Conservation (phyloP, 176 grass and related monocot species). For the Carex parvula region DNA sequence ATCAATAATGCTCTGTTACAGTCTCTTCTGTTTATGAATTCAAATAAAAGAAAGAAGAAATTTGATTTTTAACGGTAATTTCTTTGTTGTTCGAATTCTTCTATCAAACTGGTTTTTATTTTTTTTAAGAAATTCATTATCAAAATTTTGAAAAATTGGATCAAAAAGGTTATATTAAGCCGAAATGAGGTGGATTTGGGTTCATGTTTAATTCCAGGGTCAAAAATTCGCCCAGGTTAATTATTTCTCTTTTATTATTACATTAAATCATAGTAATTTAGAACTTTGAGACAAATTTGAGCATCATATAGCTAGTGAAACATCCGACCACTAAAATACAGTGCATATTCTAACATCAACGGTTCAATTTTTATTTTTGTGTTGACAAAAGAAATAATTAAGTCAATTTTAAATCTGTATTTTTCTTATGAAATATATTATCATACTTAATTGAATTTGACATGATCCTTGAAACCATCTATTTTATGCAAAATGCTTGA, state of each 20-base stretch:
- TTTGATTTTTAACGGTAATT: neutral
- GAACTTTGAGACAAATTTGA: neutral
- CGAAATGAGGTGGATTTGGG: too few relatives aligned
- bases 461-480: too few relatives aligned
- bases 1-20: neutral
- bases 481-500: too few relatives aligned
- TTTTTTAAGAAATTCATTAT: neutral
- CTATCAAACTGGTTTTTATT: neutral
- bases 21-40: neutral
- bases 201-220: too few relatives aligned
- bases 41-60: slow-evolving; percentile 2
- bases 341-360: neutral
- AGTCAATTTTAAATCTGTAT: neutral
- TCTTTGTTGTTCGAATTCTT: neutral
- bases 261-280: too few relatives aligned
- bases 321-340: neutral
- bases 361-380: neutral
- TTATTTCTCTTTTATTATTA: neutral
- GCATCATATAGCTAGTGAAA: neutral
- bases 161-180: too few relatives aligned
- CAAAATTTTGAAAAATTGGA: neutral
- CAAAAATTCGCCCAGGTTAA: too few relatives aligned
- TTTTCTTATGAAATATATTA: neutral
- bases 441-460: neutral
- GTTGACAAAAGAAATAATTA: too few relatives aligned